Evolutionary conservation across 2,329 filamentous ascomycete species (phyloP), one percentile per base, ranked within the genome.

Genomic region (Epichloe brachyelytri): DNA sequence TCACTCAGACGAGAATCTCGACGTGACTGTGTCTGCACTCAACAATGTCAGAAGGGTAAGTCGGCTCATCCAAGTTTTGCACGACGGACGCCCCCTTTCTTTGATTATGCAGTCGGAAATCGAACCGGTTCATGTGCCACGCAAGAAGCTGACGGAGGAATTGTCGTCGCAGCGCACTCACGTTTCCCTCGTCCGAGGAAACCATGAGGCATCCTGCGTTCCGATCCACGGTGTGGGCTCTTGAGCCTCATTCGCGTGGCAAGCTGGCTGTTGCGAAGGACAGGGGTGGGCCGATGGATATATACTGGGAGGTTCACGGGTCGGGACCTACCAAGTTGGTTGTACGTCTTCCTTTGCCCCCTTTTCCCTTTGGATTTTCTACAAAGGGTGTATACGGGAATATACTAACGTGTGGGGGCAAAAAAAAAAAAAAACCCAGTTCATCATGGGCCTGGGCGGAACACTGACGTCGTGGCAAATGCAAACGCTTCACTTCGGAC

Each of bases 261-360:
- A 75, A 74, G 43, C 62, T 79, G 6, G 67, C 78, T 2, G 86
- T 87, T 30, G 88, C 84, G n/a, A 71, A 76, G 51, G 78, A 71
- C 38, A 77, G 86, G 59, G 85, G 88, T 55, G 88, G 86, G 2
- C 88, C 87, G 19, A 71, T 94, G 57, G 77, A 85, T 44, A 80
- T 95, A 49, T 74, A 79, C 49, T 94, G 86, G 75, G 86, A 93
- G 66, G 72, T 93, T 46, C 88, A 95, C 69, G 87, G 88, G 51
- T 70, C 76, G 54, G 88, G 87, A 3, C 78, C 83, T 46, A 74
- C 77, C 56, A 85, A 86, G 70, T 69, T 93, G 56, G 73, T 88
- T 59, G 87, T 93, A 26, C 26, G 22, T 22, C 20, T 20, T 20
- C 3, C 20, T 4, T 22, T 22, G 20, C 20, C 20, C 4, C 20